Evolutionary conservation across 805 yeast species (phyloP).

Genomic region (Suhomyces pyralidae): DNA sequence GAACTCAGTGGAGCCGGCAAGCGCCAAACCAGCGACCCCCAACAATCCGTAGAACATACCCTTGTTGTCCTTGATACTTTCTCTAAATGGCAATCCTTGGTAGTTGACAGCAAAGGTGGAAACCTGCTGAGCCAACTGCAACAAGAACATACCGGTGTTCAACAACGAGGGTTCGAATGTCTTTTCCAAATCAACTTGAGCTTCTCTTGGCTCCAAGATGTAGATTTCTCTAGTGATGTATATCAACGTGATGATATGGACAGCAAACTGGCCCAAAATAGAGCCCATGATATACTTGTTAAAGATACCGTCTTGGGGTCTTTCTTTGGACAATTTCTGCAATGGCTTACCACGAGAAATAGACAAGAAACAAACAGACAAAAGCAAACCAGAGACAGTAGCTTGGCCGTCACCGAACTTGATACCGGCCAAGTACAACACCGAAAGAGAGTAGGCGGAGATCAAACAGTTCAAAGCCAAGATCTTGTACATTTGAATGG

Average conservation of each 20-base stretch:
- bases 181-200: slow-evolving; percentile 85
- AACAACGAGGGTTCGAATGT: slow-evolving; percentile 83
- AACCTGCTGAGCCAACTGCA: slow-evolving; percentile 94
- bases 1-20: slow-evolving; percentile 91
- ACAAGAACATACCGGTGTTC: slow-evolving; percentile 92
- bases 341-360: slow-evolving; percentile 92
- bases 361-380: slow-evolving; percentile 91
- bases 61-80: slow-evolving; percentile 81
- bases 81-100: slow-evolving; percentile 95
- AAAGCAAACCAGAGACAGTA: slow-evolving; percentile 89
- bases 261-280: slow-evolving; percentile 91
- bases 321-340: slow-evolving; percentile 82
- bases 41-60: slow-evolving; percentile 96
- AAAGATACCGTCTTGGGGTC: slow-evolving; percentile 98
- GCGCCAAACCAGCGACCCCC: slow-evolving; percentile 85
- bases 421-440: slow-evolving; percentile 92
- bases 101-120: slow-evolving; percentile 97
- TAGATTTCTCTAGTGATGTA: slow-evolving; percentile 83
- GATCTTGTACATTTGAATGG: slow-evolving; percentile 98
- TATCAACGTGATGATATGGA: slow-evolving; percentile 79
- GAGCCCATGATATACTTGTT: slow-evolving; percentile 97
- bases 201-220: slow-evolving; percentile 87
- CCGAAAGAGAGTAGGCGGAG: slow-evolving; percentile 93
- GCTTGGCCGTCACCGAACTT: slow-evolving; percentile 98
- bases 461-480: slow-evolving; percentile 94